These are phyloP conservation scores for Coemansia sp. DNA, from an alignment of 192 early-diverging fungal genomes.

Conservation along the genomic window DNA sequence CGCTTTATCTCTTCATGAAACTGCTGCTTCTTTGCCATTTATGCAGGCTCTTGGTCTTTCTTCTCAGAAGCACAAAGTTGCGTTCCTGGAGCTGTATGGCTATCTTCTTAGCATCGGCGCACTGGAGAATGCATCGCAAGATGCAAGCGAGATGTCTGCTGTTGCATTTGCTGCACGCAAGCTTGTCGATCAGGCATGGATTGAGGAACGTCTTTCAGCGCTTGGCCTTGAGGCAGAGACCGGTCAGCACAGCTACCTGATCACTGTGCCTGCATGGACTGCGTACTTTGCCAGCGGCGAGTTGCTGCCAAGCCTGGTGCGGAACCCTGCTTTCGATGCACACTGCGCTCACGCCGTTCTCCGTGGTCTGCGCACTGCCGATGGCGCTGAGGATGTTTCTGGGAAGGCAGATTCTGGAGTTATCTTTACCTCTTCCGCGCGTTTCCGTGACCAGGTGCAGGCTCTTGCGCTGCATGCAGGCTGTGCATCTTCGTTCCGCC, in stretches of 20 bases:
- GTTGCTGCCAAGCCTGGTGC: not conserved
- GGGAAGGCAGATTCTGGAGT: not conserved
- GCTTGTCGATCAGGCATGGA: not conserved
- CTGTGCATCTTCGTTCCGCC: conserved; percentile 7
- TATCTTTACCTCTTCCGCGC: not conserved
- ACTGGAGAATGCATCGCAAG: not conserved
- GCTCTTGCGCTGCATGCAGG: conserved; percentile 11
- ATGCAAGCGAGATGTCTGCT: not conserved
- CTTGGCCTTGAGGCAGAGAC: conserved; percentile 1
- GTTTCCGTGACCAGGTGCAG: conserved; percentile 9
- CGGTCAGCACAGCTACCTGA: not conserved
- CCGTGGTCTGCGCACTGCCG: conserved; percentile 1
- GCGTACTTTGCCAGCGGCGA: not conserved
- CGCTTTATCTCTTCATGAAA: not conserved
- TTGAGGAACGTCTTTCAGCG: conserved; percentile 2
- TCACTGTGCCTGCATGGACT: not conserved
- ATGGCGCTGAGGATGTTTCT: not conserved
- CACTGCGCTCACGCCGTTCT: not conserved
- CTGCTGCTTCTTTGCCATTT: not conserved
- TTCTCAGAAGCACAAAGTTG: not conserved
- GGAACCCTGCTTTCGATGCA: not conserved
- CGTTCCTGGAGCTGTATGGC: conserved; percentile 13
- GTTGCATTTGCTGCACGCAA: conserved; percentile 4
- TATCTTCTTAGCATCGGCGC: not conserved
- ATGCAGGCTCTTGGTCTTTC: not conserved